Conservation (phyloP, 768 basidiomycete species). For the Mycena pura region DNA sequence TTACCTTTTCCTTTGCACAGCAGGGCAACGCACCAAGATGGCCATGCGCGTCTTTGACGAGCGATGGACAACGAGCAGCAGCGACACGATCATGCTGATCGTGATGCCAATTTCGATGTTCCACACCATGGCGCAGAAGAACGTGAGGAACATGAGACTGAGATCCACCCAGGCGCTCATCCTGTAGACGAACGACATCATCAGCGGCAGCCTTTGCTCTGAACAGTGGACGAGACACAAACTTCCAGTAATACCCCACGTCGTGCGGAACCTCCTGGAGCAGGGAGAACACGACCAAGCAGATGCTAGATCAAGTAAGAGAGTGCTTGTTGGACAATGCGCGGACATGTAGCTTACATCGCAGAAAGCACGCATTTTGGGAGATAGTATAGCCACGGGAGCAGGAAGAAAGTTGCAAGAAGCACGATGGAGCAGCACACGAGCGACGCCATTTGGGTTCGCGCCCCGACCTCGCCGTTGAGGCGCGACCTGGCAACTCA, state of each 20-base stretch:
- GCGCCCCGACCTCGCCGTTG: constrained; percentile 87
- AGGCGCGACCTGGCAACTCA: constrained; percentile 67
- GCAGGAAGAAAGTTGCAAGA: constrained; percentile 86
- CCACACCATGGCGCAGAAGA: constrained; percentile 87
- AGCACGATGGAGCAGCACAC: constrained; percentile 78
- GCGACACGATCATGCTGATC: constrained; percentile 86
- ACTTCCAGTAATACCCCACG: constrained; percentile 85
- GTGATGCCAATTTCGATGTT: constrained; percentile 92
- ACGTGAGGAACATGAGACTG: constrained; percentile 85
- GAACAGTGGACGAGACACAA: constrained; percentile 27
- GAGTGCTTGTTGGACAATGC: neutral
- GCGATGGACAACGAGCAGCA: constrained; percentile 88
- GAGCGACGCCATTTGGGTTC: constrained; percentile 89
- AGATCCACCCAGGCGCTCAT: constrained; percentile 96
- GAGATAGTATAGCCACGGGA: constrained; percentile 84
- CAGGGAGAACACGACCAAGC: constrained; percentile 84
- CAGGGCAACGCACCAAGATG: constrained; percentile 67
- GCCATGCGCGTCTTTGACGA: constrained; percentile 91
- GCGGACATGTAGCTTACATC: constrained; percentile 59
- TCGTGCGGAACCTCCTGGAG: constrained; percentile 90
- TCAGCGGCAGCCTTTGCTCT: neutral
- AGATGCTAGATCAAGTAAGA: constrained; percentile 60
- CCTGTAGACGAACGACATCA: constrained; percentile 40
- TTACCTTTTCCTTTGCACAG: neutral
- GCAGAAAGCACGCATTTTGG: constrained; percentile 92